A percentile compares a stretch with the other conserved stretches of the same genome.
Evolutionary conservation across 129 eudicot species (phyloP).

Genomic region (Pseudognaphalium luteoalbum): DNA sequence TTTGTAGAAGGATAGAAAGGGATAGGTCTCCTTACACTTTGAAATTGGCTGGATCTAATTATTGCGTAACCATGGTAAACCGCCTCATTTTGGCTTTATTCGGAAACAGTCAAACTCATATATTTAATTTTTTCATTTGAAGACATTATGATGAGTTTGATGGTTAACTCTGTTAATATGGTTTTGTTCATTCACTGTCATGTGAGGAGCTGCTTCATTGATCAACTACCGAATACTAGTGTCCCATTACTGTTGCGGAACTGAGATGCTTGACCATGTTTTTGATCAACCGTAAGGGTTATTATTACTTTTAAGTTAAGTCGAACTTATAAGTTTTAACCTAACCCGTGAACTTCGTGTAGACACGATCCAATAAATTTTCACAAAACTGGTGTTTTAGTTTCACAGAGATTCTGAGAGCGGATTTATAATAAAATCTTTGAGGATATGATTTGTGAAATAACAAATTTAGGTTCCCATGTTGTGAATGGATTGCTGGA

Average conservation of each 20-base stretch:
- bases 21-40: constrained; percentile 16
- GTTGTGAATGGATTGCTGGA: too few species aligned
- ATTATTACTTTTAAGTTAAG: background rate
- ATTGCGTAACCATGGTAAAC: background rate
- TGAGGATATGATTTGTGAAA: too few species aligned
- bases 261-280: background rate
- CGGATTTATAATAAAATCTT: background rate
- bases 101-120: background rate
- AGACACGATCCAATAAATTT: background rate
- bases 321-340: constrained; percentile 2
- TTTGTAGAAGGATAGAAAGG: constrained; percentile 24
- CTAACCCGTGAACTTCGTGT: background rate
- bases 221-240: background rate
- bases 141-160: constrained; percentile 1
- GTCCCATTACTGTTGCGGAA: background rate
- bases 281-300: background rate
- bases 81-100: constrained; percentile 10
- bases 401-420: background rate
- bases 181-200: background rate
- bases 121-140: background rate
- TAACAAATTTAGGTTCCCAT: background rate
- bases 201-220: background rate
- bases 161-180: background rate
- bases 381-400: background rate
- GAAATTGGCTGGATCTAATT: constrained; percentile 18